Evolutionary conservation across 768 basidiomycete species (phyloP).

Genomic region (Paxillus ammoniavirescens): DNA sequence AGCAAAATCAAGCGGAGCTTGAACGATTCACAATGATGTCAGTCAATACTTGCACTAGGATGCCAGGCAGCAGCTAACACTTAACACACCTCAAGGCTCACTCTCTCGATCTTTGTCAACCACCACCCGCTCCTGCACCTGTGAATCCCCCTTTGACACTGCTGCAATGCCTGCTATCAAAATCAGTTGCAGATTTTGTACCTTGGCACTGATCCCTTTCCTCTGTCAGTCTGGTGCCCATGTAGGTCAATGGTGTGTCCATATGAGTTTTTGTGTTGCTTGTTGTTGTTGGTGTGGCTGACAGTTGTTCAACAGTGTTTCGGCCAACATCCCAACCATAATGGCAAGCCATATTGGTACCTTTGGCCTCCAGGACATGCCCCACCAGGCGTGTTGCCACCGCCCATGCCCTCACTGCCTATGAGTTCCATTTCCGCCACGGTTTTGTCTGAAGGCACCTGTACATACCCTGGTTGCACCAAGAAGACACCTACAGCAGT

Average conservation of each 20-base stretch:
- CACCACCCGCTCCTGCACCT: background rate
- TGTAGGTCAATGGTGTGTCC: background rate
- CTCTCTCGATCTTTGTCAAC: too few species aligned
- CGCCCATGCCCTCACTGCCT: background rate
- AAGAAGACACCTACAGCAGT: background rate
- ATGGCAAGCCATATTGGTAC: background rate
- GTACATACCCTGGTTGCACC: background rate
- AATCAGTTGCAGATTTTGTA: background rate
- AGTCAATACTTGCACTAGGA: too few species aligned
- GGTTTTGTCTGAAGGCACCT: background rate
- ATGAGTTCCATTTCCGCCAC: background rate
- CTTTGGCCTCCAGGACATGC: background rate
- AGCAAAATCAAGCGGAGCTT: background rate
- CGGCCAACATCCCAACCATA: background rate
- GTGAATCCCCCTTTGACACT: background rate
- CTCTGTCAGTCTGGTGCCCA: background rate
- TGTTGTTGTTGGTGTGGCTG: background rate
- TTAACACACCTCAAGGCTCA: too few species aligned
- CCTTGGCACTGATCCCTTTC: background rate
- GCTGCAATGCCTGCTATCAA: background rate
- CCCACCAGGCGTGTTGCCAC: background rate
- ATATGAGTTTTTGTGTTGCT: background rate
- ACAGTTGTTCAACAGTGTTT: background rate
- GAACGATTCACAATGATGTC: background rate
- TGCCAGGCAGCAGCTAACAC: too few species aligned